phyloP scores from a whole-genome alignment of 2,329 filamentous ascomycete species.

The Aspergillus costaricaensis region DNA sequence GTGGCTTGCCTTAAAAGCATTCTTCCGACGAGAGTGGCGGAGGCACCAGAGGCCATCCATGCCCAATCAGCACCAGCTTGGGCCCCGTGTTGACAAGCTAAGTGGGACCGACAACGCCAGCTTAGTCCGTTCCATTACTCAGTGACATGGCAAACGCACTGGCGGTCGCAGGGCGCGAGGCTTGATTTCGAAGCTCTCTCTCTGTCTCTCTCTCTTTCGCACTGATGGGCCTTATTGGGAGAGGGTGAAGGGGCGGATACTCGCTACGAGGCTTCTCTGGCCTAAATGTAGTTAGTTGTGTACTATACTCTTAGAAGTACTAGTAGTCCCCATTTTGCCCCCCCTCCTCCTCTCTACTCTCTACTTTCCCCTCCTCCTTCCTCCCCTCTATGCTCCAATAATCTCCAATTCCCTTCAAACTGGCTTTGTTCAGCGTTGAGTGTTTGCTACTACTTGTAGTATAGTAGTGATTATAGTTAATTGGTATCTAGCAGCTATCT shows the following conservation, averaged over 20 bases:
- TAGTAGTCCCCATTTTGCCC: neutral
- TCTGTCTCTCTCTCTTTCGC: neutral
- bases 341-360: too few species aligned
- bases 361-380: neutral
- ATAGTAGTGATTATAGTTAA: too few species aligned
- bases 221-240: neutral
- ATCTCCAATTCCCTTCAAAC: too few species aligned
- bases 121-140: conserved; percentile 17
- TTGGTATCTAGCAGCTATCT: too few species aligned
- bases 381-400: too few species aligned
- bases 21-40: conserved; percentile 16
- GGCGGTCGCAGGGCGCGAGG: conserved; percentile 10
- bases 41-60: neutral
- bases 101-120: conserved; percentile 20
- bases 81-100: conserved; percentile 17
- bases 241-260: neutral
- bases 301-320: too few species aligned
- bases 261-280: neutral
- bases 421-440: too few species aligned
- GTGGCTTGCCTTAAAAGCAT: conserved; percentile 23
- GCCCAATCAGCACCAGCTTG: conserved; percentile 5
- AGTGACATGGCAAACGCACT: conserved; percentile 17
- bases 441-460: too few species aligned
- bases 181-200: conserved; percentile 8
- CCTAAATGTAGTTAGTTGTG: neutral